Evolutionary conservation across 371 early-diverging fungal genomes (phyloP).

Genomic region (Thermomucor indicae-seudaticae): DNA sequence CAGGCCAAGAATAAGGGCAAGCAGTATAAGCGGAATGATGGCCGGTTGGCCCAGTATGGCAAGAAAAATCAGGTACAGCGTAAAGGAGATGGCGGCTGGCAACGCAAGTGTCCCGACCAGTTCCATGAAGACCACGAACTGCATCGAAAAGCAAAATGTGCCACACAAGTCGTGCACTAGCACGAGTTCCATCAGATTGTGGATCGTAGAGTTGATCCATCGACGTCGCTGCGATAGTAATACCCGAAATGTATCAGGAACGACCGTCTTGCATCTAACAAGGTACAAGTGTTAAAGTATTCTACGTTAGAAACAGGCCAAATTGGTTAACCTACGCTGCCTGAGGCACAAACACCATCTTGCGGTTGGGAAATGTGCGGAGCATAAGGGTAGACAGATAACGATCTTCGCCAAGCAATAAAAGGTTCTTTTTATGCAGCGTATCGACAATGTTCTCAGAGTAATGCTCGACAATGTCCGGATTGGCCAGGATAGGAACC

Average conservation of each 20-base stretch:
- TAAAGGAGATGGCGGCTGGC: conserved; percentile 80
- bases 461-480: conserved; percentile 87
- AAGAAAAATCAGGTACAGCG: conserved; percentile 46
- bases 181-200: conserved; percentile 82
- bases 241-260: conserved; percentile 76
- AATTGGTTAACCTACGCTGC: conserved; percentile 44
- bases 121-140: conserved; percentile 86
- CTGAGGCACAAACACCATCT: conserved; percentile 89
- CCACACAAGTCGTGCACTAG: conserved; percentile 86
- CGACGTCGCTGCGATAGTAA: conserved; percentile 82
- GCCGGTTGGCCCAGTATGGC: conserved; percentile 53
- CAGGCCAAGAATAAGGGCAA: conserved; percentile 69
- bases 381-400: conserved; percentile 95
- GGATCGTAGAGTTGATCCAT: conserved; percentile 91
- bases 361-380: conserved; percentile 85
- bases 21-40: conserved; percentile 66
- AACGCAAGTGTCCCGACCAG: conserved; percentile 79
- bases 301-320: neutral
- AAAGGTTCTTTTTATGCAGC: conserved; percentile 91
- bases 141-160: conserved; percentile 90
- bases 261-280: conserved; percentile 71
- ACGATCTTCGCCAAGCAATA: conserved; percentile 93
- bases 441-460: conserved; percentile 88
- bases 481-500: conserved; percentile 80
- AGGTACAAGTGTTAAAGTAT: conserved; percentile 7